phyloP scores from a whole-genome alignment of 2,329 filamentous ascomycete species.

The Thermoascus crustaceus region DNA sequence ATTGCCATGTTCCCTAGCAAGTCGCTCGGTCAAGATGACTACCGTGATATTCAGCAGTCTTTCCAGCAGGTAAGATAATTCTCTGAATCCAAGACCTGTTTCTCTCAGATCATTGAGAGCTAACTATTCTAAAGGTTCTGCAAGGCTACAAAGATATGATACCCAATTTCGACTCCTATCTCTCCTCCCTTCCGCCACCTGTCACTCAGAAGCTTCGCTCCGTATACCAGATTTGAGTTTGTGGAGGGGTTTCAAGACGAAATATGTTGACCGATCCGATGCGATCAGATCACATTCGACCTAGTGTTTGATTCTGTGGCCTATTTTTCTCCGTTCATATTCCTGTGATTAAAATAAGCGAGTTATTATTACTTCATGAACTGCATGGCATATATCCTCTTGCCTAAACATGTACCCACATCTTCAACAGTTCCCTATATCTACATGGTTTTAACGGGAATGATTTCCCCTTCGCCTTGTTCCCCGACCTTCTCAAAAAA shows the following conservation, averaged over 20 bases:
- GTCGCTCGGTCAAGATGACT: conserved; percentile 54
- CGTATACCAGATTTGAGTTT: conserved; percentile 33
- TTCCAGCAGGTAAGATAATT: conserved; percentile 62
- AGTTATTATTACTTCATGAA: too few species aligned
- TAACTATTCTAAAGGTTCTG: conserved; percentile 25
- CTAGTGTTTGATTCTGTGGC: too few species aligned
- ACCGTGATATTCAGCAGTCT: conserved; percentile 54
- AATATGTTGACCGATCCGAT: too few species aligned
- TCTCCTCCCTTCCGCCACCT: conserved; percentile 32
- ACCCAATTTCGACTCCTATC: conserved; percentile 39
- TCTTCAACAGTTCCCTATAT: too few species aligned
- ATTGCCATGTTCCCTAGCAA: conserved; percentile 65
- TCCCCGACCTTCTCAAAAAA: too few species aligned
- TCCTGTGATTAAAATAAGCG: too few species aligned
- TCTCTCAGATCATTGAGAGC: conserved; percentile 4
- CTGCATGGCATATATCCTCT: too few species aligned
- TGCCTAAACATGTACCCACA: too few species aligned
- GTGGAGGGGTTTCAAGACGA: conserved; percentile 9
- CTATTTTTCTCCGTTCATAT: too few species aligned
- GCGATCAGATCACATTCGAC: too few species aligned
- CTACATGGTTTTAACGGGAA: too few species aligned
- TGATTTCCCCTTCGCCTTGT: too few species aligned
- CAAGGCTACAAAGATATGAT: conserved; percentile 42
- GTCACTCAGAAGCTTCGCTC: conserved; percentile 35
- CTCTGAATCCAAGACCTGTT: neutral